A percentile compares a stretch with the other conserved stretches of the same genome.
These are phyloP conservation scores for Hansenula lynferdii DNA, from an alignment of 1,139 yeast species.

Conservation along the genomic window DNA sequence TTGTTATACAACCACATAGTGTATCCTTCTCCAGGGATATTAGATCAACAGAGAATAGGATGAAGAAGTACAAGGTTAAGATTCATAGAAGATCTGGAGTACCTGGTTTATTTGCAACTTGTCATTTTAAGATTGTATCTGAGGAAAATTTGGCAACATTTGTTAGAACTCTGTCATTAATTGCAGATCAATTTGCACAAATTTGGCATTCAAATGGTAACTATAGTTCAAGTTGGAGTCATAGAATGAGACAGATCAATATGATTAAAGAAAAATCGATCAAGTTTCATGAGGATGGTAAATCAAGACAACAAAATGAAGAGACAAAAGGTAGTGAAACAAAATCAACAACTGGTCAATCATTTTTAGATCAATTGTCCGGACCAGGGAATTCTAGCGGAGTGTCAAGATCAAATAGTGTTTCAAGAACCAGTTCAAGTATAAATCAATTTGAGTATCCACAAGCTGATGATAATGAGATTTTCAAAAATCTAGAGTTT, in stretches of 20 bases:
- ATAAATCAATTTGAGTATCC: constrained; percentile 24
- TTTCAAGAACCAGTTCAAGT: constrained; percentile 6
- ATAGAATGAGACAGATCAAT: constrained; percentile 54
- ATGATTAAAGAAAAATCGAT: constrained; percentile 41
- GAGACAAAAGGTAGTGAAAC: constrained; percentile 5
- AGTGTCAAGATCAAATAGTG: constrained; percentile 11
- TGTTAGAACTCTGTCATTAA: constrained; percentile 60
- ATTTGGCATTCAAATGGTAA: constrained; percentile 61
- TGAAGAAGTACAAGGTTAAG: constrained; percentile 48
- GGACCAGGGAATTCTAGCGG: constrained; percentile 6
- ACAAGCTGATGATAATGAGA: constrained; percentile 25
- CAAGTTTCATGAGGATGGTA: constrained; percentile 17
- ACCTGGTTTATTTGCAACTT: constrained; percentile 72
- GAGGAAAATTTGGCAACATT: constrained; percentile 55
- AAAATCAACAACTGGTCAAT: constrained; percentile 14
- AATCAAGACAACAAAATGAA: constrained; percentile 4
- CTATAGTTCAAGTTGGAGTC: constrained; percentile 61
- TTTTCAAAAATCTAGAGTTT: constrained; percentile 38
- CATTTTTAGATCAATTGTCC: constrained; percentile 19
- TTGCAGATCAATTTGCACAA: constrained; percentile 68
- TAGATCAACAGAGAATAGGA: constrained; percentile 2
- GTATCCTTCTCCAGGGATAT: constrained; percentile 13
- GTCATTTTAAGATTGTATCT: constrained; percentile 67
- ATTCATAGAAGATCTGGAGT: constrained; percentile 63
- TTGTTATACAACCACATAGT: constrained; percentile 69